phyloP scores from a whole-genome alignment of 2,329 filamentous ascomycete genomes.

The Penicillium sp. region DNA sequence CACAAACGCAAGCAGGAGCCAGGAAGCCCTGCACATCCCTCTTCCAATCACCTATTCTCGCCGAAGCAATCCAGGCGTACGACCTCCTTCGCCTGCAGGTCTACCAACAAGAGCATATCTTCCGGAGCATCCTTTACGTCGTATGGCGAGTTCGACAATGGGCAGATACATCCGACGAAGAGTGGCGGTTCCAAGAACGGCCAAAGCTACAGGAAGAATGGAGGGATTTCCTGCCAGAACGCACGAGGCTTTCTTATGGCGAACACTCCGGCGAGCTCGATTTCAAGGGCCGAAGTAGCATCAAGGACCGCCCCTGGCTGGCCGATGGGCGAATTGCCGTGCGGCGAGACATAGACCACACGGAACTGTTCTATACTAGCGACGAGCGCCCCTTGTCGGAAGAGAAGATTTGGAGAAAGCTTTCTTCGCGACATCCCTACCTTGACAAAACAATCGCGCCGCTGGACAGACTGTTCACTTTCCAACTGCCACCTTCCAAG shows the following conservation, averaged over 20 bases:
- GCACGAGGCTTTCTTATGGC: constrained; percentile 32
- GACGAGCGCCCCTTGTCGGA: constrained; percentile 8
- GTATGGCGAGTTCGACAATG: constrained; percentile 7
- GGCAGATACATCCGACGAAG: constrained; percentile 11
- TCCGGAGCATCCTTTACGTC: constrained; percentile 13
- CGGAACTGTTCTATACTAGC: constrained; percentile 12
- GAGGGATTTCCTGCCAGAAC: constrained; percentile 45
- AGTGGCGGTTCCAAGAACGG: constrained; percentile 37
- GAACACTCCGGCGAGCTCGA: constrained; percentile 42
- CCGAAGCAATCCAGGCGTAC: constrained; percentile 34
- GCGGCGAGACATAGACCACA: constrained; percentile 8
- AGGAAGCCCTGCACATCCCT: constrained; percentile 9
- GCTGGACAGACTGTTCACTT: constrained; percentile 15
- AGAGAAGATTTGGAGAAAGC: constrained; percentile 9
- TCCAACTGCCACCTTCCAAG: constrained; percentile 3
- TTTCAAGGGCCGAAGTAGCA: constrained; percentile 31
- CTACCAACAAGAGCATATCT: constrained; percentile 30
- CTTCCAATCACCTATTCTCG: constrained; percentile 25
- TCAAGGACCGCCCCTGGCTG: constrained; percentile 13
- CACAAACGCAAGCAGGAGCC: not conserved
- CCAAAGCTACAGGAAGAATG: constrained; percentile 51
- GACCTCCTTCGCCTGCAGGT: constrained; percentile 32
- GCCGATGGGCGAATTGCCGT: constrained; percentile 5
- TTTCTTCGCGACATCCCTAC: constrained; percentile 9
- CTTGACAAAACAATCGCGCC: constrained; percentile 10